These are phyloP conservation scores for Zymoseptoria passerinii DNA, from an alignment of 2,329 filamentous ascomycete species.

Conservation along the genomic window DNA sequence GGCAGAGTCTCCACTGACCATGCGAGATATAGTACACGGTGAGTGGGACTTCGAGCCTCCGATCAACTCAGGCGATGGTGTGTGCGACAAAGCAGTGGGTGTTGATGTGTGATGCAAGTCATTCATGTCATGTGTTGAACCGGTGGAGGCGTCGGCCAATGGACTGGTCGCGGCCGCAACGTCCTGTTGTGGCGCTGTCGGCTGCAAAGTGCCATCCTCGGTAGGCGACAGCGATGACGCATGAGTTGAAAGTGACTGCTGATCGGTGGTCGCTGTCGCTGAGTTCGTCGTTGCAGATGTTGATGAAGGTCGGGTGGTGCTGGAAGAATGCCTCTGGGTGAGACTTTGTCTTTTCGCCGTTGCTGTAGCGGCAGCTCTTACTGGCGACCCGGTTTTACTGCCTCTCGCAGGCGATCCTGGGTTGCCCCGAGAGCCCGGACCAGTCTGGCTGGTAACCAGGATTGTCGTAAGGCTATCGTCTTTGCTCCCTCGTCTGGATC, in stretches of 20 bases:
- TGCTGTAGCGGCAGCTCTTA: conserved; percentile 4
- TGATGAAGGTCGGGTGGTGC: conserved; percentile 22
- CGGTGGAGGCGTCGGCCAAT: conserved; percentile 4
- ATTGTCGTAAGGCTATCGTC: conserved; percentile 31
- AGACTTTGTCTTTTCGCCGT: conserved; percentile 14
- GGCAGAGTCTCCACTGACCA: conserved; percentile 21
- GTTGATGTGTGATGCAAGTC: conserved; percentile 16
- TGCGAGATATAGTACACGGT: conserved; percentile 16
- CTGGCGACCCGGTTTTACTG: conserved; percentile 13
- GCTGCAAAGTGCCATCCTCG: conserved; percentile 19
- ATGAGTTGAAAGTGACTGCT: conserved; percentile 27
- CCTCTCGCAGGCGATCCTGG: conserved; percentile 14
- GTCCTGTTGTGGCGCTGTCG: background rate
- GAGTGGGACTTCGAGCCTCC: conserved; percentile 15
- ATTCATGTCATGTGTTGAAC: conserved; percentile 16
- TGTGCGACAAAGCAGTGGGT: conserved; percentile 15
- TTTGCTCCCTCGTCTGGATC: conserved; percentile 28
- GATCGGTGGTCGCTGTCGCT: conserved; percentile 24
- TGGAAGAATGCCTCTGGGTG: conserved; percentile 9
- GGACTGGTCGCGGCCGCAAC: background rate
- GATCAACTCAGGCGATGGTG: conserved; percentile 10
- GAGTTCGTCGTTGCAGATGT: conserved; percentile 28
- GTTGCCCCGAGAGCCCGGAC: conserved; percentile 18
- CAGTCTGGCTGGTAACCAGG: conserved; percentile 26
- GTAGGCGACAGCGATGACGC: conserved; percentile 27